Conservation (phyloP, 1,284 basidiomycete genomes). For the Anthracocystis setariae region DNA sequence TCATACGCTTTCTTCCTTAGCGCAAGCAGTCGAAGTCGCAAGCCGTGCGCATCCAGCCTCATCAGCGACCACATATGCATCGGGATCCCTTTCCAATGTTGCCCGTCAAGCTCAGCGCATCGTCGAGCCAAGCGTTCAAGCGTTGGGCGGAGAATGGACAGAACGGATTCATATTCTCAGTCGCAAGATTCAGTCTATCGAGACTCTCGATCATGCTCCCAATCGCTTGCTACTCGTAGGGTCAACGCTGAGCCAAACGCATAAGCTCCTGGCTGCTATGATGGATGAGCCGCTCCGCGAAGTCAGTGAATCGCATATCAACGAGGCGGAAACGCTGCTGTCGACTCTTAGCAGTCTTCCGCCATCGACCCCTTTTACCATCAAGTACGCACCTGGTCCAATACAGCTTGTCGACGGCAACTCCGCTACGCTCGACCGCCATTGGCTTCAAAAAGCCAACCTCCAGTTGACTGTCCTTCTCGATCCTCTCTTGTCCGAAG, state of each 20-base stretch:
- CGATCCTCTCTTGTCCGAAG: slow-evolving; percentile 19
- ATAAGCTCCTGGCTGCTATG: slow-evolving; percentile 31
- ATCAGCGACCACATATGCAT: background rate
- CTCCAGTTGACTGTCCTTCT: slow-evolving; percentile 34
- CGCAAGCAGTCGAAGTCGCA: slow-evolving; percentile 22
- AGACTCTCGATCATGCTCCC: background rate
- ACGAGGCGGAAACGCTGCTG: slow-evolving; percentile 16
- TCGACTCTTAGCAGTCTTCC: background rate
- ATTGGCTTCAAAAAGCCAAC: slow-evolving; percentile 49
- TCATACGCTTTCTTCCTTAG: background rate
- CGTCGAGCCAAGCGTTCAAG: slow-evolving; percentile 8
- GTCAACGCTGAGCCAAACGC: slow-evolving; percentile 34
- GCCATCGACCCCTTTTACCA: slow-evolving; percentile 19
- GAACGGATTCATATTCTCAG: slow-evolving; percentile 14
- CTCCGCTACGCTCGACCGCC: slow-evolving; percentile 23
- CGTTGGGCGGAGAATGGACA: slow-evolving; percentile 17
- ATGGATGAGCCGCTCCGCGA: slow-evolving; percentile 54
- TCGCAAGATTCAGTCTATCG: slow-evolving; percentile 8
- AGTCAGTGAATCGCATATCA: background rate
- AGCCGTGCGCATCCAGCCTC: background rate
- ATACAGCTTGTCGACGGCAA: slow-evolving; percentile 3
- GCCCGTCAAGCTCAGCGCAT: slow-evolving; percentile 17
- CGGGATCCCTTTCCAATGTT: slow-evolving; percentile 8
- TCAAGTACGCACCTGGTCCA: slow-evolving; percentile 28
- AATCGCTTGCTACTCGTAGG: slow-evolving; percentile 30